These are phyloP conservation scores for Tulasnella sp. DNA, from an alignment of 768 basidiomycete genomes.

Conservation along the genomic window DNA sequence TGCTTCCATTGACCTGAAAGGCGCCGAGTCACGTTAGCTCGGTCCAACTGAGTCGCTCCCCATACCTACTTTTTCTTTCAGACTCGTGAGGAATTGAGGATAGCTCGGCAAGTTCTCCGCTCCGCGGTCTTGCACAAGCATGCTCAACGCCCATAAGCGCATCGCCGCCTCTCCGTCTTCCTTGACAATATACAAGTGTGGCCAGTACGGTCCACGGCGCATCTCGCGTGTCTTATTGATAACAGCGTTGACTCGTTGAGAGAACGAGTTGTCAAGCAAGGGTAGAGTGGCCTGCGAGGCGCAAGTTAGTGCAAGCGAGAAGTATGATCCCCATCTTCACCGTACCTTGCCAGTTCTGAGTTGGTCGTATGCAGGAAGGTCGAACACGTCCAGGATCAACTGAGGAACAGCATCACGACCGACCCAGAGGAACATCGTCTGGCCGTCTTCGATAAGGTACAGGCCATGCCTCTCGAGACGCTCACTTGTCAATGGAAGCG, in stretches of 20 bases:
- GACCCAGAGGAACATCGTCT: constrained; percentile 97
- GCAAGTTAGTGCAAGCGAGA: background rate
- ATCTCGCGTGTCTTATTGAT: constrained; percentile 93
- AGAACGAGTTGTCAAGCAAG: constrained; percentile 88
- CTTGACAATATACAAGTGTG: constrained; percentile 94
- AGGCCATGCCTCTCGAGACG: constrained; percentile 92
- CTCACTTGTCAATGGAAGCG: constrained; percentile 92
- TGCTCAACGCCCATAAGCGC: constrained; percentile 92
- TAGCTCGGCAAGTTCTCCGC: constrained; percentile 95
- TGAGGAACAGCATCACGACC: constrained; percentile 99
- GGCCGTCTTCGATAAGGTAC: constrained; percentile 95
- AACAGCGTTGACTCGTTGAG: constrained; percentile 92
- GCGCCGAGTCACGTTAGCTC: background rate
- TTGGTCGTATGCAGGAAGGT: constrained; percentile 82
- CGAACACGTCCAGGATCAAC: constrained; percentile 91
- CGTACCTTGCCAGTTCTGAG: constrained; percentile 90
- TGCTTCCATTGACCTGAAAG: constrained; percentile 29
- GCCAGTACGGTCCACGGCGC: constrained; percentile 89
- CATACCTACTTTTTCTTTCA: constrained; percentile 81
- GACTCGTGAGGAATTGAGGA: constrained; percentile 85
- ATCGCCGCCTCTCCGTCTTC: constrained; percentile 96
- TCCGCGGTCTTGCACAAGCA: constrained; percentile 86
- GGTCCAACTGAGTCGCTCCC: background rate
- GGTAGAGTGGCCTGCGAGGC: constrained; percentile 77
- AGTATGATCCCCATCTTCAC: background rate